Percentiles rank a stretch among this genome's conserved stretches.
phyloP scores from a whole-genome alignment of 345 rosid genomes.

The Angophora floribunda region DNA sequence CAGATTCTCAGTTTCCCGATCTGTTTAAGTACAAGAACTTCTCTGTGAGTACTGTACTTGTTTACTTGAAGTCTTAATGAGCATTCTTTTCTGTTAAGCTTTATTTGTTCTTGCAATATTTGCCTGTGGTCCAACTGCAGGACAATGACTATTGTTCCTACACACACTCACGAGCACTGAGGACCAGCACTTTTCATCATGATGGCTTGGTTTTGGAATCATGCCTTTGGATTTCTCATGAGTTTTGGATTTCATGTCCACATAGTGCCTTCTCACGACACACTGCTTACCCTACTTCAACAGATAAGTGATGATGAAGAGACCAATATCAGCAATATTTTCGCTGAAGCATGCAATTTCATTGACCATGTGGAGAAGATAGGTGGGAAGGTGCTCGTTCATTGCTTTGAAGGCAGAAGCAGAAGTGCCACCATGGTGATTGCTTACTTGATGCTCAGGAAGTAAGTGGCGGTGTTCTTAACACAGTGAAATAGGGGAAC shows the following conservation, averaged over 20 bases:
- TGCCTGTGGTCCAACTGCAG: not conserved
- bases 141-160: not conserved
- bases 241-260: not conserved
- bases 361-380: constrained; percentile 72
- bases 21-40: constrained; percentile 74
- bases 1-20: constrained; percentile 83
- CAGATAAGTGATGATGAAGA: constrained; percentile 88
- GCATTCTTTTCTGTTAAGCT: not conserved
- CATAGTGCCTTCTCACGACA: not conserved
- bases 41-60: constrained; percentile 44
- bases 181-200: not conserved
- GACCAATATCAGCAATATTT: constrained; percentile 64
- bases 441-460: constrained; percentile 82
- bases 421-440: constrained; percentile 90
- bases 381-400: constrained; percentile 76
- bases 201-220: not conserved
- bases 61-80: not conserved
- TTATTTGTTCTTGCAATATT: not conserved
- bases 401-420: constrained; percentile 98
- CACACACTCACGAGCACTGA: not conserved
- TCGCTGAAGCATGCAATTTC: constrained; percentile 73
- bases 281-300: not conserved
- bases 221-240: not conserved
- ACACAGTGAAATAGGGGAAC: not conserved
- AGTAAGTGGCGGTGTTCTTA: constrained; percentile 46